Evolutionary conservation across 2,329 filamentous ascomycete species (phyloP), one percentile per base, ranked within the genome.

Genomic region (Trematosphaeria pertusa): DNA sequence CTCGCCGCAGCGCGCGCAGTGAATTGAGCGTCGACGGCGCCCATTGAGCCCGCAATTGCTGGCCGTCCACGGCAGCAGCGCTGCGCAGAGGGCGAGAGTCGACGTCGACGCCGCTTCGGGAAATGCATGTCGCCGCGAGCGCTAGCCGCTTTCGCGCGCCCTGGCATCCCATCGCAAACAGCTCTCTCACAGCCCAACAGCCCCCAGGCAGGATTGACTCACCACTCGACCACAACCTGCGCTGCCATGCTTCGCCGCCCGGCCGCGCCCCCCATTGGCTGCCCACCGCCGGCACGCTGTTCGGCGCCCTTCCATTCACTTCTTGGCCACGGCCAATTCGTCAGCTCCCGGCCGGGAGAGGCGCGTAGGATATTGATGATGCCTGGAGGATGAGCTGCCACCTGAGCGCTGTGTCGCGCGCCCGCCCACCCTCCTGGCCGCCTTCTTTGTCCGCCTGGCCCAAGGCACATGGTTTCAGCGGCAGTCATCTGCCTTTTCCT

Each of bases 291-390:
- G 53, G 50, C 44, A 40, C 39, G 30, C 37, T 42, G 19, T 66
- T 69, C 63, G 57, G 49, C 48, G 40, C 54, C 57, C 52, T 70
- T 69, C 65, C 50, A 64, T 56, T 56, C 54, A 50, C 56, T 65
- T 65, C 64, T 58, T 62, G 60, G 59, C 64, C 58, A 54, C 59
- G 38, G 46, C 26, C 50, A 43, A 62, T 65, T 64, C 61, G 60
- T 65, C 59, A 65, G 61, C 62, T 28, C 54, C 50, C 61, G 60
- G 63, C 63, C 62, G 61, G 54, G 62, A 55, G 46, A 54, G 37
- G 43, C 48, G 39, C 39, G 50, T 42, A 24, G 52, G 44, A 53
- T 46, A 55, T 54, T 54, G 49, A 54, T 49, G 54, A 61, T 64
- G 60, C 57, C 59, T 59, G 57, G 51, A 50, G 45, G 20, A 48